Evolutionary conservation across 768 basidiomycete genomes (phyloP).

Genomic region (Nidularia pulvinata): DNA sequence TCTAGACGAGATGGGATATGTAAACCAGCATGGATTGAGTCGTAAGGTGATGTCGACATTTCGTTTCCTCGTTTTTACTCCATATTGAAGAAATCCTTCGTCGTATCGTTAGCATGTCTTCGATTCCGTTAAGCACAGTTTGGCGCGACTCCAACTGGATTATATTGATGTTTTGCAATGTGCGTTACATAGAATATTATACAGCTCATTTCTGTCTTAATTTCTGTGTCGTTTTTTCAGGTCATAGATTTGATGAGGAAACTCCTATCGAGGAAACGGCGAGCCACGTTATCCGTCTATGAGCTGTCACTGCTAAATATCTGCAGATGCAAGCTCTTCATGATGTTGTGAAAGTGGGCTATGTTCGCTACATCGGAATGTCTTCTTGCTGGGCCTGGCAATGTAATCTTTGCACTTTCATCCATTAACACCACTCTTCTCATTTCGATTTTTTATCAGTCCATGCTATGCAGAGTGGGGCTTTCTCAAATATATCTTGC

Average conservation of each 20-base stretch:
- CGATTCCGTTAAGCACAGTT: conserved; percentile 56
- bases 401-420: conserved; percentile 24
- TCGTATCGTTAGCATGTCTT: conserved; percentile 61
- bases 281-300: conserved; percentile 1
- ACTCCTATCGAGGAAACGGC: conserved; percentile 61
- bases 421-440: neutral
- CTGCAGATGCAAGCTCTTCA: conserved; percentile 64
- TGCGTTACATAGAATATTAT: conserved; percentile 11
- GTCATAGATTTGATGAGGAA: conserved; percentile 53
- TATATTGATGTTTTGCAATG: conserved; percentile 79
- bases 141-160: conserved; percentile 70
- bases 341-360: conserved; percentile 63
- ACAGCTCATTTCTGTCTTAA: conserved; percentile 7
- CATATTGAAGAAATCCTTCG: neutral
- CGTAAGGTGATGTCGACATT: conserved; percentile 17
- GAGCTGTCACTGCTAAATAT: neutral
- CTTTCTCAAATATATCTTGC: neutral
- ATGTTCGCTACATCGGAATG: conserved; percentile 62
- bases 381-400: conserved; percentile 54
- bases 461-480: conserved; percentile 51
- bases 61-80: neutral
- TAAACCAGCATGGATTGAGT: conserved; percentile 49
- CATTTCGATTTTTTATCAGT: conserved; percentile 22
- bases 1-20: conserved; percentile 41
- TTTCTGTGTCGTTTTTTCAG: conserved; percentile 13